Percentiles rank a stretch among this genome's conserved stretches.
phyloP scores from a whole-genome alignment of 345 rosid species.

The Lepidium sativum region DNA sequence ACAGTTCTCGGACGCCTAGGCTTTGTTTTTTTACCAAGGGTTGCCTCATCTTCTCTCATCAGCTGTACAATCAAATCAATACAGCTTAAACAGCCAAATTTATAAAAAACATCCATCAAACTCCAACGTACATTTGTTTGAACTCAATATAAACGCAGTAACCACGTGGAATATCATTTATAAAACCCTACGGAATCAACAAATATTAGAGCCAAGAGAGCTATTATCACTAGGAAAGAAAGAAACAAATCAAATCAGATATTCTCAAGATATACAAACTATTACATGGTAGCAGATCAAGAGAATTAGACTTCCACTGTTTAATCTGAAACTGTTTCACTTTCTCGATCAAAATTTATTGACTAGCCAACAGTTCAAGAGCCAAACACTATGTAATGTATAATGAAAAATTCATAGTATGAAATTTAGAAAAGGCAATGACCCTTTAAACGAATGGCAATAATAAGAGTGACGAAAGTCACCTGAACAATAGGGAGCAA shows the following conservation, averaged over 20 bases:
- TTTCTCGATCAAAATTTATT: background rate
- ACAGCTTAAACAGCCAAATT: background rate
- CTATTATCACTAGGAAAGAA: background rate
- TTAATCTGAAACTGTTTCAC: background rate
- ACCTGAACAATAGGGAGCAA: conserved; percentile 94
- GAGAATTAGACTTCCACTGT: background rate
- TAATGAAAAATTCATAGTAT: background rate
- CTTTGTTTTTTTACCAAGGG: conserved; percentile 55
- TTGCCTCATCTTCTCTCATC: conserved; percentile 75
- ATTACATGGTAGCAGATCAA: background rate
- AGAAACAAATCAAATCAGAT: background rate
- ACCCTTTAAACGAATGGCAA: background rate
- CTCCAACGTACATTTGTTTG: background rate
- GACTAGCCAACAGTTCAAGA: background rate
- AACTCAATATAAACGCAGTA: background rate
- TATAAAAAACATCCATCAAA: background rate
- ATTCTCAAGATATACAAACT: background rate
- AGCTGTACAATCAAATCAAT: conserved; percentile 38
- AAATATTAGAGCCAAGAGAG: background rate
- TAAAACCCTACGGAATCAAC: background rate
- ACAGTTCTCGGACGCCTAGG: conserved; percentile 90
- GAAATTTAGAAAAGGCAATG: background rate
- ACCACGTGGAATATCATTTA: background rate
- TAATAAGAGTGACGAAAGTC: background rate
- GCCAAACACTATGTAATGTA: background rate